Evolutionary conservation across 2,329 filamentous ascomycete species (phyloP).

Genomic region (Hymenoscyphus repandus): DNA sequence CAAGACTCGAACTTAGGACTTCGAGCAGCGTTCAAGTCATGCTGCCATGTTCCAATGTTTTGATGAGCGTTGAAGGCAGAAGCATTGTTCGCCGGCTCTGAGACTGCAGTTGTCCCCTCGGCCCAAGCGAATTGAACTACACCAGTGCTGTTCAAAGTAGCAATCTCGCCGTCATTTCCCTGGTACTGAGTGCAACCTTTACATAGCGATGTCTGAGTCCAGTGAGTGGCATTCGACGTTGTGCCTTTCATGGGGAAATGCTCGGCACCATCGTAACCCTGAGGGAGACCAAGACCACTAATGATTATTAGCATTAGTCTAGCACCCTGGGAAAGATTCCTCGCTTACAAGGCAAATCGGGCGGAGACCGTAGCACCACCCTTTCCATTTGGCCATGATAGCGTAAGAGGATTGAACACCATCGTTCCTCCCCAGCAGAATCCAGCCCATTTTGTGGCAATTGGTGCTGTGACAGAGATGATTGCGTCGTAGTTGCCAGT

Average conservation of each 20-base stretch:
- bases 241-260: slow-evolving; percentile 16
- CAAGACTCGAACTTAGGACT: slow-evolving; percentile 15
- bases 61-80: slow-evolving; percentile 16
- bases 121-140: slow-evolving; percentile 16
- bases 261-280: slow-evolving; percentile 13
- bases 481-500: slow-evolving; percentile 14
- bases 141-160: slow-evolving; percentile 16
- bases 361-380: slow-evolving; percentile 9
- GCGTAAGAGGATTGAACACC: slow-evolving; percentile 16
- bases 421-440: slow-evolving; percentile 19
- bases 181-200: slow-evolving; percentile 17
- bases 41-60: slow-evolving; percentile 15
- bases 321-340: background rate
- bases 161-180: slow-evolving; percentile 11
- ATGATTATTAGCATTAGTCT: slow-evolving; percentile 6
- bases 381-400: slow-evolving; percentile 14
- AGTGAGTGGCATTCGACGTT: slow-evolving; percentile 15
- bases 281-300: slow-evolving; percentile 14
- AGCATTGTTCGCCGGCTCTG: slow-evolving; percentile 16
- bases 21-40: slow-evolving; percentile 20
- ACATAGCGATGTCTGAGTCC: slow-evolving; percentile 17
- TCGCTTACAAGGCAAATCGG: slow-evolving; percentile 13
- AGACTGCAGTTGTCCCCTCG: slow-evolving; percentile 12
- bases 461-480: slow-evolving; percentile 13
- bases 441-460: slow-evolving; percentile 12